Base-by-base conservation (phyloP, 2,329 filamentous ascomycete genomes). In the Penicillium digitatum region DNA sequence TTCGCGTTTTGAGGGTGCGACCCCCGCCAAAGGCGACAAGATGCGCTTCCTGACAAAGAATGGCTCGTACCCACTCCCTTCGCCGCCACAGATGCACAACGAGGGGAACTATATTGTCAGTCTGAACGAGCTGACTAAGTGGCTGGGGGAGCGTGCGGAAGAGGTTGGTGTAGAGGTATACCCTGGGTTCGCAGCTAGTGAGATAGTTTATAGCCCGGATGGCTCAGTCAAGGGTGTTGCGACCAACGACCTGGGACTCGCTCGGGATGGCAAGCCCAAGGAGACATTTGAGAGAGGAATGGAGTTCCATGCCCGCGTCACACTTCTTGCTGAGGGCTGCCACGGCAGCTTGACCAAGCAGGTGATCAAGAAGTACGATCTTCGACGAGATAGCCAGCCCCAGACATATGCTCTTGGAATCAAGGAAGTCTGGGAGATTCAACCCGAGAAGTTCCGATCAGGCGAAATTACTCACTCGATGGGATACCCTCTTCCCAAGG, bases 51-150 rank as follows among this genome's bases (percentile, higher is more conserved):
- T 99, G 58, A 97, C 93, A 44, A 88, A 92, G 77, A 88, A 81
- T 51, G 79, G 80, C 58, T 79, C 91, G 0, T 84, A 95, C 54
- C 90, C 90, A 6, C 79, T 97, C 50, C 94, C 93, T 1, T 85
- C 87, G 12, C 94, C 94, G 42, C 94, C 94, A 31, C 94, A 97
- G 78, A 99, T 99, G 94, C 85, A 92, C 79, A 99, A 99, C 72
- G 84, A 95, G 68, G 94, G 94, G 63, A 99, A 99, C 76, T 97
- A 95, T 74, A 99, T 99, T 63, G 86, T 99, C 68, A 95, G 90
- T 69, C 77, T 99, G 67, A 97, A 95, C 74, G 90, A 97, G 74
- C 87, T 99, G 69, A 88, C 89, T 54, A 95, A 93, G 75, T 99
- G 94, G 94, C 81, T 99, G 2, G 92, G 90, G 46, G 94, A 97